Evolutionary conservation across 345 rosid species (phyloP), one percentile per base, ranked within the genome.

Genomic region (Acer negundo): DNA sequence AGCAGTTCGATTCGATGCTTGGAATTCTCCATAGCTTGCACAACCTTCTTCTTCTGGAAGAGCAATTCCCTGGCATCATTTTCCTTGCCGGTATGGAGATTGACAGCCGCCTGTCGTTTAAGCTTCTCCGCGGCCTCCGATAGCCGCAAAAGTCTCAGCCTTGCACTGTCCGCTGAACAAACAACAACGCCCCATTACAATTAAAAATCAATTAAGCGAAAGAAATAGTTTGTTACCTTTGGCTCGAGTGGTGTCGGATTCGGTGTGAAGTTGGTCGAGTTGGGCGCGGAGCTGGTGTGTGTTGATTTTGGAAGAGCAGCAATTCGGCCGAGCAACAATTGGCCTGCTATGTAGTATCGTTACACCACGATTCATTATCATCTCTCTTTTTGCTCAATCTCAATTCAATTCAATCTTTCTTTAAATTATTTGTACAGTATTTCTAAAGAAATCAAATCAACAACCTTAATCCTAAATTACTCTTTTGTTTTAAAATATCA

Each of bases 101-200:
- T 85, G 10, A 89, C 67, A 78, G 93, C 85, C 40, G 98, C 98
- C 87, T 89, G 93, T 16, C 84, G 86, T 65, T 84, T 87, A 69
- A 93, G 91, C 83, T 91, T 95, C 88, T 95, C 95, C 17, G 93
- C 98, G 3, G 93, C 95, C 82, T 93, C 93, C 0, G 95, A 89
- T 74, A 93, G 79, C 58, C 98, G 88, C 88, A 95, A n/a, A 75
- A 95, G 90, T 79, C 97, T 87, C 83, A 84, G 68, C 81, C 98
- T 90, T 1, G 92, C 89, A 87, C 85, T 87, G 77, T 81, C 91
- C 64, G 92, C 98, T 93, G 84, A 68, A 84, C 31, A 16, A 79
- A 76, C 46, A 75, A 75, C 62, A 74, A 22, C 23, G 62, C 62
- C 3, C 65, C 3, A 12, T 16, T 16, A 73, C 5, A 23, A 7